Evolutionary conservation across 139 green algal species (phyloP).

Genomic region (Mesotaenium endlicherianum): DNA sequence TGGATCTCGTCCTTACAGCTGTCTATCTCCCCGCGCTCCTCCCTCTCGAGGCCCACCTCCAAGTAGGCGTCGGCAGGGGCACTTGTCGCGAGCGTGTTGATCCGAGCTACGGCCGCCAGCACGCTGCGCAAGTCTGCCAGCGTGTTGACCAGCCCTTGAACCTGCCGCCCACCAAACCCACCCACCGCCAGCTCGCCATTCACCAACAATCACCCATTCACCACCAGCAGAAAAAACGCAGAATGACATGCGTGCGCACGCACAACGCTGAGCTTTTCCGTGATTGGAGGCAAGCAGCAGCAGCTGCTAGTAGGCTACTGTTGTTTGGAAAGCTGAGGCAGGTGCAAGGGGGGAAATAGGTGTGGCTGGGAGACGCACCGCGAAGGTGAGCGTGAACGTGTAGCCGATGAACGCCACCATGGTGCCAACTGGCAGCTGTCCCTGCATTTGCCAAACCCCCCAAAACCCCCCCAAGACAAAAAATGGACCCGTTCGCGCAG

Average conservation of each 20-base stretch:
- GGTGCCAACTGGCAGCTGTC: conserved; percentile 17
- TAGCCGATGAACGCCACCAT: conserved; percentile 51
- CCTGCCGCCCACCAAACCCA: neutral
- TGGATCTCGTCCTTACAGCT: neutral
- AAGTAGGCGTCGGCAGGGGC: neutral
- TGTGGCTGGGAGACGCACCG: conserved; percentile 23
- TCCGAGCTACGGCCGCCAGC: conserved; percentile 16
- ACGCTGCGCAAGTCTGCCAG: conserved; percentile 14
- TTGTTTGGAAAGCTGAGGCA: too few relatives aligned
- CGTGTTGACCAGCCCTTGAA: conserved; percentile 51
- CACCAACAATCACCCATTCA: too few relatives aligned
- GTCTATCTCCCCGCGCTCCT: neutral
- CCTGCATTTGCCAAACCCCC: too few relatives aligned
- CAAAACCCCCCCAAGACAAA: too few relatives aligned
- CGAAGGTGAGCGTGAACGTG: conserved; percentile 54
- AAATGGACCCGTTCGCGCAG: too few relatives aligned
- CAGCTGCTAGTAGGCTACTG: too few relatives aligned
- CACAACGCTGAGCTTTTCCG: too few relatives aligned
- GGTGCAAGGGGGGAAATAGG: too few relatives aligned
- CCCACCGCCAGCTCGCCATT: too few relatives aligned
- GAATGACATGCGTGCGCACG: too few relatives aligned
- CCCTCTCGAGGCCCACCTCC: neutral
- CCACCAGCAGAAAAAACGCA: too few relatives aligned
- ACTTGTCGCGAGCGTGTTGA: conserved; percentile 25
- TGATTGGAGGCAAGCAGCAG: too few relatives aligned